Percentiles rank a stretch among this genome's conserved stretches.
Conservation (phyloP, 257 asterid species). For the Gynochthodes officinalis region DNA sequence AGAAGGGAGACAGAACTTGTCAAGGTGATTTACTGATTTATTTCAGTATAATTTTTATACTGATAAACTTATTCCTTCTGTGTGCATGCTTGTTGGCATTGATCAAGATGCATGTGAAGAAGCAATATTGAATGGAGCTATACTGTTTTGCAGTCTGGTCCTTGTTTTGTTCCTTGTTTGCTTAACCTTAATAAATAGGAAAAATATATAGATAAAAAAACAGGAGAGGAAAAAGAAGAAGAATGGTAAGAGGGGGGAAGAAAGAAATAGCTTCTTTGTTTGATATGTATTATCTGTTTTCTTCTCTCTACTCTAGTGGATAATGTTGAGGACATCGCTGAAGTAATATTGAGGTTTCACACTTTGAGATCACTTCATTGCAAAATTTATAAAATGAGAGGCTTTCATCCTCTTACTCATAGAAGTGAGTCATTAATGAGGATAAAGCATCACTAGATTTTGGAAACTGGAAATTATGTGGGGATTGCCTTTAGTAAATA, state of each 20-base stretch:
- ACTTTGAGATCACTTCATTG: neutral
- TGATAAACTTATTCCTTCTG: neutral
- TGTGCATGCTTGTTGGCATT: neutral
- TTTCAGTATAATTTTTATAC: neutral
- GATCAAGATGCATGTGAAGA: neutral
- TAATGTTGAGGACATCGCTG: neutral
- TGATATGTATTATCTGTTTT: neutral
- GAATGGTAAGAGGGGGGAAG: neutral
- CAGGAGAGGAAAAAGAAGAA: neutral
- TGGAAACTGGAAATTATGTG: neutral
- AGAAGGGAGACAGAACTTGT: constrained; percentile 84
- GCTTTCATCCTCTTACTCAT: neutral
- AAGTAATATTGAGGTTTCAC: neutral
- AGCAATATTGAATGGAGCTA: neutral
- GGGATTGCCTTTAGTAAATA: neutral
- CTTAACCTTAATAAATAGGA: neutral
- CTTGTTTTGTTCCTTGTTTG: neutral
- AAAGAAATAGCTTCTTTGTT: neutral
- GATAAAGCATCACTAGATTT: neutral
- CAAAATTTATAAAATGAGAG: neutral
- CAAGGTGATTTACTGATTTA: constrained; percentile 41
- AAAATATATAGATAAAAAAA: neutral
- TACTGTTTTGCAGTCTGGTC: neutral
- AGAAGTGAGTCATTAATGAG: neutral
- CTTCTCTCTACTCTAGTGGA: neutral